Conservation (phyloP, 257 asterid species). For the Solanum boliviense region DNA sequence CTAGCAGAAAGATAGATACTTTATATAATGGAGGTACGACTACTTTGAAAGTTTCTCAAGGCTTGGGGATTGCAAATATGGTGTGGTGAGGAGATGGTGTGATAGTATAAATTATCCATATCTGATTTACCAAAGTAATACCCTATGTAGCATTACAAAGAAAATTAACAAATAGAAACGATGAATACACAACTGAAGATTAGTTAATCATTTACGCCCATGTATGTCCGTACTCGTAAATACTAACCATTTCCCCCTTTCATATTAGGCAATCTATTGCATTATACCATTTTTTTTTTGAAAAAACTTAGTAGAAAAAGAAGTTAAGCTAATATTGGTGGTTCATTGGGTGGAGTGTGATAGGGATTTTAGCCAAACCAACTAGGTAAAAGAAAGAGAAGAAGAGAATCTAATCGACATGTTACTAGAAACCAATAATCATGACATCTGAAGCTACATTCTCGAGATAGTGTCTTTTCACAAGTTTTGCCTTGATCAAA, state of each 20-base stretch:
- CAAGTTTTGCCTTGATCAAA: background rate
- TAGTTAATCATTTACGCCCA: background rate
- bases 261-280: background rate
- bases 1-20: background rate
- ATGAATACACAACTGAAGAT: background rate
- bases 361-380: background rate
- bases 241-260: background rate
- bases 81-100: background rate
- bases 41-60: background rate
- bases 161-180: background rate
- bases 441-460: background rate
- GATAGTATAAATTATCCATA: background rate
- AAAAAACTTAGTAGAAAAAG: background rate
- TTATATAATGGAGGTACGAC: background rate
- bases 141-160: background rate
- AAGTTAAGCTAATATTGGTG: background rate
- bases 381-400: background rate
- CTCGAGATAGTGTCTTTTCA: background rate
- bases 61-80: background rate
- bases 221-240: background rate
- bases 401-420: background rate
- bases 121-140: background rate
- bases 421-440: background rate
- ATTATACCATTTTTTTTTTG: no score
- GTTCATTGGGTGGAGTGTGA: background rate